Conservation (phyloP, 257 asterid genomes). For the Linderniella brevidens region DNA sequence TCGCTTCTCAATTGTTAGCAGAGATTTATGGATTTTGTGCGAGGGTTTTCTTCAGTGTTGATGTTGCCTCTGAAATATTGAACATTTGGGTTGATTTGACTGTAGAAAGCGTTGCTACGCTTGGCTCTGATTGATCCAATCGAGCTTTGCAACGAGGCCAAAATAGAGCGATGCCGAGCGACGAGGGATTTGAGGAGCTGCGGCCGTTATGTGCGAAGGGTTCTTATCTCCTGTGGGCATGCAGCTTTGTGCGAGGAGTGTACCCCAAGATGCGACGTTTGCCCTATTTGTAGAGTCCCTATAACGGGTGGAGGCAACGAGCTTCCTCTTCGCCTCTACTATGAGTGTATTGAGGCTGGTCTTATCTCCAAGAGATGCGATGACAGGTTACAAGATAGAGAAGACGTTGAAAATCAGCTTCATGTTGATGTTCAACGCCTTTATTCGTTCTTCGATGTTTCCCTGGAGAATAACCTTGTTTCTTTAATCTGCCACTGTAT, state of each 20-base stretch:
- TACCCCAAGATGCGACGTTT: constrained; percentile 73
- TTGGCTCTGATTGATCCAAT: constrained; percentile 76
- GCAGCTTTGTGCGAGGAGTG: constrained; percentile 96
- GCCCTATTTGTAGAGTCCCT: constrained; percentile 75
- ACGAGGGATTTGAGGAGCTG: constrained; percentile 93
- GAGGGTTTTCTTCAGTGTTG: background rate
- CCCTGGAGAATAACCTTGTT: constrained; percentile 77
- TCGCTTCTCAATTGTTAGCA: background rate
- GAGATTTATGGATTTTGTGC: background rate
- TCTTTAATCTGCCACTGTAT: constrained; percentile 93
- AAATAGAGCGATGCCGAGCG: constrained; percentile 85
- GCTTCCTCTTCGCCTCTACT: constrained; percentile 66
- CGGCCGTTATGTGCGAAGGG: constrained; percentile 62
- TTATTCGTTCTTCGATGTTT: constrained; percentile 66
- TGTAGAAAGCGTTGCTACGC: constrained; percentile 55
- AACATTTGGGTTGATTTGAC: constrained; percentile 7
- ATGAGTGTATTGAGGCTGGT: constrained; percentile 81
- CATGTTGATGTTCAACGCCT: constrained; percentile 69
- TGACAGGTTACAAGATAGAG: constrained; percentile 58
- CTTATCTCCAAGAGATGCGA: constrained; percentile 68
- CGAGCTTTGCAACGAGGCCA: constrained; percentile 83
- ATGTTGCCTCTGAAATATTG: too few relatives aligned
- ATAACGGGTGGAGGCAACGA: constrained; percentile 40
- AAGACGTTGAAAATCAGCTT: constrained; percentile 35
- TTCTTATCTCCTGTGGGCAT: constrained; percentile 61